These are phyloP conservation scores for Lippia alba DNA, from an alignment of 305 asterid species.

Conservation along the genomic window DNA sequence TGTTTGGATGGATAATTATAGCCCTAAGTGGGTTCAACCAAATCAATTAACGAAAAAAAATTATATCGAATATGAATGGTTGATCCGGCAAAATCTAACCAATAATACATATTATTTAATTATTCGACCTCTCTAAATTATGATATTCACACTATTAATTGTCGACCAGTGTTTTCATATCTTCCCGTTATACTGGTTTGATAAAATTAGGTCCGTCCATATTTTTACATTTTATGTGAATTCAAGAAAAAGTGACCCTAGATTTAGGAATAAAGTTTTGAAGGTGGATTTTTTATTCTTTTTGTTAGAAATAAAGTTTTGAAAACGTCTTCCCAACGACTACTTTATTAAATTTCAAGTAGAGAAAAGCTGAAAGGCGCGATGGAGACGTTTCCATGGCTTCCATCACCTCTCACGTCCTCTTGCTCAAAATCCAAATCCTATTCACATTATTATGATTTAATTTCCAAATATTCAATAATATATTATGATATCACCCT, in stretches of 20 bases:
- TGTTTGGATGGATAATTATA: too few species aligned
- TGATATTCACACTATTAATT: too few species aligned
- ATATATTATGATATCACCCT: not conserved
- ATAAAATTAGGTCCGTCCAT: too few species aligned
- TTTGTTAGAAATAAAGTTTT: not conserved
- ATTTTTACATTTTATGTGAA: too few species aligned
- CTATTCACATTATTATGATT: not conserved
- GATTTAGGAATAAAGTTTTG: not conserved
- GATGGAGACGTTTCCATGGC: conserved; percentile 4
- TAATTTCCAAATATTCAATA: not conserved
- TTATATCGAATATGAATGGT: too few species aligned
- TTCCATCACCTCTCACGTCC: conserved; percentile 1
- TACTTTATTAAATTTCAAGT: conserved; percentile 6
- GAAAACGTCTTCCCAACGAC: not conserved
- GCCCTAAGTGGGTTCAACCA: too few species aligned
- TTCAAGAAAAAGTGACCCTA: too few species aligned
- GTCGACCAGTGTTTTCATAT: too few species aligned
- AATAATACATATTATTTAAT: too few species aligned
- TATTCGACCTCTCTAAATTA: not conserved
- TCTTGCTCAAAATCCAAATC: not conserved
- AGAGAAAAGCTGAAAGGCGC: not conserved
- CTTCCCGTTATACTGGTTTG: too few species aligned
- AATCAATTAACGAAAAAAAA: too few species aligned
- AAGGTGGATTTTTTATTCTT: not conserved
- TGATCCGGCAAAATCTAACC: too few species aligned